Evolutionary conservation across 768 basidiomycete species (phyloP).

Genomic region (Hortiboletus flavorubellus): DNA sequence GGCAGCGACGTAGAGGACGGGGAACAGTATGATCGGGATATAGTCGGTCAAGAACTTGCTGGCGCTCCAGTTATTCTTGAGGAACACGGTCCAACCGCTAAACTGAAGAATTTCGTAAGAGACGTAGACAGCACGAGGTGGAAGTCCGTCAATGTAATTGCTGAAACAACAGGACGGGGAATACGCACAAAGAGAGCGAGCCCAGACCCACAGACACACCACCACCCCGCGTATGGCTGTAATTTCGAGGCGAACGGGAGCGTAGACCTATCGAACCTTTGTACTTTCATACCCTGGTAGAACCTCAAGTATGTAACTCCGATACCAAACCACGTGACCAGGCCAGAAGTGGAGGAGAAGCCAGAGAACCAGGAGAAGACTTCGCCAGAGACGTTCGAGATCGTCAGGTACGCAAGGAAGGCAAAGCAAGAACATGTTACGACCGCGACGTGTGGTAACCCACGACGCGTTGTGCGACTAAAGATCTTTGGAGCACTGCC

Average conservation of each 20-base stretch:
- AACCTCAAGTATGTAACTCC: conserved; percentile 45
- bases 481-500: conserved; percentile 55
- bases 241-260: conserved; percentile 39
- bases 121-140: no score
- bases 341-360: conserved; percentile 36
- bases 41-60: conserved; percentile 43
- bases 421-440: conserved; percentile 28
- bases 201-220: conserved; percentile 22
- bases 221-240: no score
- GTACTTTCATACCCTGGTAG: conserved; percentile 41
- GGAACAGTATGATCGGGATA: conserved; percentile 42
- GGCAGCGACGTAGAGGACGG: conserved; percentile 39
- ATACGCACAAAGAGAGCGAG: conserved; percentile 35
- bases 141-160: background rate
- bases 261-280: conserved; percentile 44
- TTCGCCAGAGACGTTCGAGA: conserved; percentile 31
- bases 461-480: conserved; percentile 31
- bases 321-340: conserved; percentile 44
- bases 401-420: conserved; percentile 40
- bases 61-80: conserved; percentile 34
- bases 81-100: conserved; percentile 39
- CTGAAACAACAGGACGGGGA: background rate
- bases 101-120: conserved; percentile 23
- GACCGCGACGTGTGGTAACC: conserved; percentile 46
- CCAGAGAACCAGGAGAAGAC: conserved; percentile 43